Base-by-base conservation (phyloP, 1,284 basidiomycete species). In the Phlebopus sp. region DNA sequence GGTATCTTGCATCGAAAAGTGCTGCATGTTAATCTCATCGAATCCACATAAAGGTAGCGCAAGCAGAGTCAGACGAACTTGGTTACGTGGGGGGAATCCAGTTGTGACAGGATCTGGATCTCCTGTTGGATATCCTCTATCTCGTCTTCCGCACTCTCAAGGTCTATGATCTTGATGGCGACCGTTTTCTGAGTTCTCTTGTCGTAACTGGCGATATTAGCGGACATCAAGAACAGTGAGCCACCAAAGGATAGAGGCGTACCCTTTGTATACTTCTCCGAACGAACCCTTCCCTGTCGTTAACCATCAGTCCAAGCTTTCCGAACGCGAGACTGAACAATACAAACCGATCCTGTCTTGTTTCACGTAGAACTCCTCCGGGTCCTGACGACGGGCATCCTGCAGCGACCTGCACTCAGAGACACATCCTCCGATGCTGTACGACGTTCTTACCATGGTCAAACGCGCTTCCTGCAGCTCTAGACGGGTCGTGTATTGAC, bases 91-190 rank as follows among this genome's bases (percentile, higher is more conserved):
- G 90, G 85, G 40, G 93, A 97, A 70, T 98, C 96, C 55, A 99
- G 72, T 67, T 98, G 96, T n/a, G 92, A 94, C 17, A 99, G 81
- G 55, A 98, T 98, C 68, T 96, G 91, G 53, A 99, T 99, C 70
- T 99, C 97, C 68, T 97, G 93, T 62, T 99, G 96, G 51, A 99
- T 98, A 70, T 99, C 96, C 68, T 97, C 95, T 67, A 99, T 97
- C 75, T 99, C 97, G 64, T 99, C 97, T 68, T 98, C 96, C 44
- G 96, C 95, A 62, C 91, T 93, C 71, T 99, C 96, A 31, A 99
- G 81, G 74, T 99, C 94, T 67, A 99, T 98, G 58, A 98, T 95
- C 82, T 98, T 97, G 76, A 97, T 97, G 35, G 93, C 93, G 30
- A 97, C 94, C 1, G 93, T 93, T 70, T 88, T 86, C 65, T 92